Evolutionary conservation across 2,329 filamentous ascomycete genomes (phyloP).

Genomic region (Monilinia laxa): DNA sequence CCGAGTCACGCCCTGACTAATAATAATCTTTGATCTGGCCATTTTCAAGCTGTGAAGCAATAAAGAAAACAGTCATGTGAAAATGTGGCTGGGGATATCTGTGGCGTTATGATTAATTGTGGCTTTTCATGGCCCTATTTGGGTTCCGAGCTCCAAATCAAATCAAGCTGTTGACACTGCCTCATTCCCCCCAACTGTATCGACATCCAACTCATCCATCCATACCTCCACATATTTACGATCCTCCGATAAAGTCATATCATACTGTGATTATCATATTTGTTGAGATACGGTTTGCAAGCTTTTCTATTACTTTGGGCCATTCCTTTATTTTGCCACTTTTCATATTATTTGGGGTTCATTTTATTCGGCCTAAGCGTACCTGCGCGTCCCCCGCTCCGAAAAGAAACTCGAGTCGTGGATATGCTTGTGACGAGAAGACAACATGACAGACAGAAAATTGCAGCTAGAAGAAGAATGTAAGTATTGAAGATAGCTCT

Average conservation of each 20-base stretch:
- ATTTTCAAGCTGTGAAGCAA: no score
- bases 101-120: constrained; percentile 7
- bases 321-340: constrained; percentile 24
- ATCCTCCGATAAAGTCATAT: not conserved
- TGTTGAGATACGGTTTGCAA: not conserved
- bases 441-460: constrained; percentile 71
- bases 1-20: not conserved
- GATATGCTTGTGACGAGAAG: constrained; percentile 61
- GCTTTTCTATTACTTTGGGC: not conserved
- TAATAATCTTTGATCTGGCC: no score
- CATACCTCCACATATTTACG: constrained; percentile 10
- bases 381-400: constrained; percentile 27
- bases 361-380: constrained; percentile 23
- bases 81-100: not conserved
- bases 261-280: not conserved
- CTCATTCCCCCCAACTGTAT: constrained; percentile 16
- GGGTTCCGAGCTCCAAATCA: not conserved
- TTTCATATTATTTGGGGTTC: constrained; percentile 24
- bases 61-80: no score
- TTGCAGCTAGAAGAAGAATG: constrained; percentile 92
- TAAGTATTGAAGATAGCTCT: constrained; percentile 45
- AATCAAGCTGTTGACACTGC: constrained; percentile 18
- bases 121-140: not conserved
- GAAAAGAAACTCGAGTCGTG: constrained; percentile 36
- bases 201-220: constrained; percentile 16